Evolutionary conservation across 305 asterid species (phyloP).

Genomic region (Ruellia speciosa): DNA sequence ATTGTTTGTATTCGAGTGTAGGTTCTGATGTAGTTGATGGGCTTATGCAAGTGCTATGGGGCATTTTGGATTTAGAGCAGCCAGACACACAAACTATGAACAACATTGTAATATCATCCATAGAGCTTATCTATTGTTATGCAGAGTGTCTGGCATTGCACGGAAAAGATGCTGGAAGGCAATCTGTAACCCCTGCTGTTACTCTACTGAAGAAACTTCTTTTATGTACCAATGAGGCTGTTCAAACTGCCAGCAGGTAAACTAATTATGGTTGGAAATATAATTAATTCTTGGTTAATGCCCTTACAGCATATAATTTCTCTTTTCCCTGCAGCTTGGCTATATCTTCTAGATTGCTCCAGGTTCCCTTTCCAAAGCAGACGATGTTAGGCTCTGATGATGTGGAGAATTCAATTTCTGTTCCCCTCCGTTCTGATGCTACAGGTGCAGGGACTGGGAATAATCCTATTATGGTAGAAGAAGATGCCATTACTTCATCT

Average conservation of each 20-base stretch:
- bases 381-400: slow-evolving; percentile 89
- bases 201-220: slow-evolving; percentile 69
- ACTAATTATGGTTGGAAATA: slow-evolving; percentile 15
- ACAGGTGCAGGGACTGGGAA: slow-evolving; percentile 54
- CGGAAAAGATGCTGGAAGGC: slow-evolving; percentile 56
- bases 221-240: slow-evolving; percentile 83
- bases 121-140: slow-evolving; percentile 84
- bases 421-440: slow-evolving; percentile 55
- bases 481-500: slow-evolving; percentile 87
- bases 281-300: slow-evolving; percentile 15
- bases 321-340: slow-evolving; percentile 66
- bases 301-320: slow-evolving; percentile 23
- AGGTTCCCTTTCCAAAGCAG: slow-evolving; percentile 99
- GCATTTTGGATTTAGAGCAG: slow-evolving; percentile 93
- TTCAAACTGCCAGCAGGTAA: slow-evolving; percentile 99
- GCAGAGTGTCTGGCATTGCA: slow-evolving; percentile 90
- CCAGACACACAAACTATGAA: slow-evolving; percentile 92
- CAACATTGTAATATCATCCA: slow-evolving; percentile 82
- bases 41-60: slow-evolving; percentile 99
- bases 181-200: slow-evolving; percentile 83
- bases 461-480: slow-evolving; percentile 74
- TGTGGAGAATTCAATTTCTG: slow-evolving; percentile 51
- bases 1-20: slow-evolving; percentile 29
- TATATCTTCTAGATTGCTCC: slow-evolving; percentile 92
- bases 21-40: slow-evolving; percentile 93